phyloP scores from a whole-genome alignment of 2,329 filamentous ascomycete species.

The Botryotinia calthae region DNA sequence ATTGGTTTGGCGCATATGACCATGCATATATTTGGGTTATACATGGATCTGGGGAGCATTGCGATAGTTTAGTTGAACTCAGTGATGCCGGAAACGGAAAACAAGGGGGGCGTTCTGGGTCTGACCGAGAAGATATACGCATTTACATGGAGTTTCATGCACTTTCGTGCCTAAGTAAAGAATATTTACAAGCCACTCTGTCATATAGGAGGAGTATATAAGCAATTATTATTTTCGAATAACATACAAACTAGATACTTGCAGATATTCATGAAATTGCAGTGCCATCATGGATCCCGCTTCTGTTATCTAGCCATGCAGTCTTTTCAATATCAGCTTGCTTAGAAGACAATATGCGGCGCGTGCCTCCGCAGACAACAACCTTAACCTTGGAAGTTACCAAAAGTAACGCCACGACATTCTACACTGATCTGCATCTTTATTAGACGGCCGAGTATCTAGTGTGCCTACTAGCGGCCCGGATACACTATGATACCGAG shows the following conservation, averaged over 20 bases:
- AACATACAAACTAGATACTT: background rate
- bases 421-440: background rate
- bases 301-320: background rate
- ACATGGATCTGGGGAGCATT: background rate
- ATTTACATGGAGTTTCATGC: conserved; percentile 15
- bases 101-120: conserved; percentile 9
- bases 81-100: background rate
- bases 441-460: background rate
- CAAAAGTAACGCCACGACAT: background rate
- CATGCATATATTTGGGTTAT: background rate
- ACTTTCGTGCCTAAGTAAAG: background rate
- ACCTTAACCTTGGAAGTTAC: background rate
- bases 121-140: background rate
- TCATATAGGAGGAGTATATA: background rate
- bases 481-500: background rate
- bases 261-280: background rate
- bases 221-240: background rate
- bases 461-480: background rate
- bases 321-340: background rate
- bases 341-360: background rate
- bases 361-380: background rate
- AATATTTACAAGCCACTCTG: background rate
- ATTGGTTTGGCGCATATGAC: background rate
- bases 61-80: background rate
- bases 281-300: background rate